phyloP scores from a whole-genome alignment of 768 basidiomycete genomes.

The Russula sp. region DNA sequence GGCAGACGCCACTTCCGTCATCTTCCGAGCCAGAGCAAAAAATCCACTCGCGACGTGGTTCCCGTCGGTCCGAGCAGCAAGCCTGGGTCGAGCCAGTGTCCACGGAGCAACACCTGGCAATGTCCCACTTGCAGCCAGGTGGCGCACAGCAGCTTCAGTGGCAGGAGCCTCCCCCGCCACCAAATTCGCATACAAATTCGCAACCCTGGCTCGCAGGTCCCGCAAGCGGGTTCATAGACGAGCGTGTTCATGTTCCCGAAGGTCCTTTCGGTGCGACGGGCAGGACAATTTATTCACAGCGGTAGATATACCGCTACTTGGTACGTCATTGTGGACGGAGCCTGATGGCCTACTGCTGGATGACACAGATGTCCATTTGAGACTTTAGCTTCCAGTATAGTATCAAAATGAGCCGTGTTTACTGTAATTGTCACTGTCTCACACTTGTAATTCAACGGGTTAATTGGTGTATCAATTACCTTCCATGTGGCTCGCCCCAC shows the following conservation, averaged over 20 bases:
- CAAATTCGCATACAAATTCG: constrained; percentile 10
- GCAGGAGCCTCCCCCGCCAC: constrained; percentile 17
- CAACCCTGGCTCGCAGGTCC: constrained; percentile 31
- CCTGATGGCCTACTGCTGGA: not conserved
- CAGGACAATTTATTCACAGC: constrained; percentile 31
- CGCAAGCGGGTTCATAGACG: constrained; percentile 28
- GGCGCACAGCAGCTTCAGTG: constrained; percentile 16
- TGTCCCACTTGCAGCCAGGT: constrained; percentile 1
- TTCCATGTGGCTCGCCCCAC: constrained; percentile 4
- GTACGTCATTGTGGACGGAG: not conserved
- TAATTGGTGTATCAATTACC: constrained; percentile 10
- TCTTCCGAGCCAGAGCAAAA: constrained; percentile 18
- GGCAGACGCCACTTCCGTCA: not conserved
- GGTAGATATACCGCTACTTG: constrained; percentile 15
- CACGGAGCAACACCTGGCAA: constrained; percentile 4
- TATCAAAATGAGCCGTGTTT: not conserved
- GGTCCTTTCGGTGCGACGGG: constrained; percentile 29
- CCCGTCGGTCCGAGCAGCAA: constrained; percentile 28
- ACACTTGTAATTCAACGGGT: constrained; percentile 10
- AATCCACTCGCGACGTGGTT: constrained; percentile 19
- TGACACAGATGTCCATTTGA: not conserved
- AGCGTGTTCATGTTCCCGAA: constrained; percentile 24
- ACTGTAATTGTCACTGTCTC: not conserved
- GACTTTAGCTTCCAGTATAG: not conserved
- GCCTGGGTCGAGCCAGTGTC: constrained; percentile 4